These are phyloP conservation scores for Trypanosoma avium DNA, from an alignment of 208 protist species.

Conservation along the genomic window DNA sequence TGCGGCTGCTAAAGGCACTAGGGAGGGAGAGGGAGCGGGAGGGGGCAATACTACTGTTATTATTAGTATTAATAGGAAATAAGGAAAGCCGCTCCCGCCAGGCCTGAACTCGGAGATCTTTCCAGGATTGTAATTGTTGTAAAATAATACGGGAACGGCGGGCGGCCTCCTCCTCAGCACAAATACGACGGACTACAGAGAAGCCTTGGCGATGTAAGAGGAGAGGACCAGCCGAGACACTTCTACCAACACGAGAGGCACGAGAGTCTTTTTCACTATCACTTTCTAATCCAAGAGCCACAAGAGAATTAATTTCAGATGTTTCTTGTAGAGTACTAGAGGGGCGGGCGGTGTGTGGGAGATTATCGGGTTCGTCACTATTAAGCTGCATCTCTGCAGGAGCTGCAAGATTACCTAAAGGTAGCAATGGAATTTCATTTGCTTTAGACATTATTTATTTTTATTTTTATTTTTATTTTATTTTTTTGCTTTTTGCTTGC, in stretches of 20 bases:
- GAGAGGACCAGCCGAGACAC: background rate
- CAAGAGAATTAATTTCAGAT: no score
- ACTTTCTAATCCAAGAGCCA: no score
- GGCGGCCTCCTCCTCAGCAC: conserved; percentile 25
- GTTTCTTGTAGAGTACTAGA: no score
- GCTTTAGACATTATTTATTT: no score
- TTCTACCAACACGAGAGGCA: background rate
- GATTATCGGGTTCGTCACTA: no score
- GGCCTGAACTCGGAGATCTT: conserved; percentile 30
- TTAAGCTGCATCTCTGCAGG: no score
- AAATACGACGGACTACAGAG: conserved; percentile 17
- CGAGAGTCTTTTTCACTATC: no score
- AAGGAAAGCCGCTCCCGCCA: conserved; percentile 15
- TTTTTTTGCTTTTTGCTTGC: no score
- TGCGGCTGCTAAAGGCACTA: background rate
- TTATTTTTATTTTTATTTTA: background rate
- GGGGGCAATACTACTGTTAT: background rate
- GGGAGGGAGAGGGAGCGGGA: no score
- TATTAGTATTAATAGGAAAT: background rate
- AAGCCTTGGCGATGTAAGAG: conserved; percentile 4
- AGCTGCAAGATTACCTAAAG: no score
- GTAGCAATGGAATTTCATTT: no score
- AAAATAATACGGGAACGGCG: conserved; percentile 23
- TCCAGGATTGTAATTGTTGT: conserved; percentile 31
- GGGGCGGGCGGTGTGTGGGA: no score